Evolutionary conservation across 1,139 yeast species (phyloP), one percentile per base, ranked within the genome.

Genomic region (Yamadazyma kanchanaburiensis): DNA sequence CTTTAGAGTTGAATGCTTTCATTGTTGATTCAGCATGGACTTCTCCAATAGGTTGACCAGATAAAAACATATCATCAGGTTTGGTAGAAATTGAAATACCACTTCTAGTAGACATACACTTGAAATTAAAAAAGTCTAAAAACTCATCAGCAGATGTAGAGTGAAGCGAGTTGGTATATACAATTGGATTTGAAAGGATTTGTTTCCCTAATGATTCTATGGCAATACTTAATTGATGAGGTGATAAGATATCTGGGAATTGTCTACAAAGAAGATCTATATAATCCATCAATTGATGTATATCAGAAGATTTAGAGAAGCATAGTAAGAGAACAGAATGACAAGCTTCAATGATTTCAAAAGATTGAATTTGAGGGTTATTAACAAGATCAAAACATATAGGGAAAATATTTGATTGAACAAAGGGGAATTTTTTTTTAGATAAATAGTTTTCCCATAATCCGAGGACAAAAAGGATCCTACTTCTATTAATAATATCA

Each of bases 281-380:
- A 35, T 67, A 68, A 14, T 55, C 33, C 55, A 56, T 18, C 55
- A 64, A 33, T 58, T 60, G 42, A 39, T 51, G 25, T 4, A 69
- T 43, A 11, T 64, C 50, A 5, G 34, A 40, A 9, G 42, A 34
- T 24, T 51, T 51, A 17, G 60, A 45, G 39, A 65, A 69, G 40
- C 66, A 71, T 28, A 70, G 61, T 22, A 83, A 58, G 40, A 80
- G 58, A 0, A 80, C 84, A 0, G 88, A 77, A 48, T 84, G 94
- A 1, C 80, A 67, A 0, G 82, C 75, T 48, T 83, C 94, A 4
- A 78, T 53, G 5, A 79, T 41, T 6, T 69, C 69, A 26, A 57
- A 46, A 25, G 57, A 55, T 6, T 38, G 25, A 12, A 60, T 49
- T 20, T 36, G 44, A 3, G 47, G 45, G 20, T 68, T 61, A 30